Evolutionary conservation across 2,329 filamentous ascomycete genomes (phyloP), one percentile per base, ranked within the genome.

Genomic region (Hymenoscyphus infarciens): DNA sequence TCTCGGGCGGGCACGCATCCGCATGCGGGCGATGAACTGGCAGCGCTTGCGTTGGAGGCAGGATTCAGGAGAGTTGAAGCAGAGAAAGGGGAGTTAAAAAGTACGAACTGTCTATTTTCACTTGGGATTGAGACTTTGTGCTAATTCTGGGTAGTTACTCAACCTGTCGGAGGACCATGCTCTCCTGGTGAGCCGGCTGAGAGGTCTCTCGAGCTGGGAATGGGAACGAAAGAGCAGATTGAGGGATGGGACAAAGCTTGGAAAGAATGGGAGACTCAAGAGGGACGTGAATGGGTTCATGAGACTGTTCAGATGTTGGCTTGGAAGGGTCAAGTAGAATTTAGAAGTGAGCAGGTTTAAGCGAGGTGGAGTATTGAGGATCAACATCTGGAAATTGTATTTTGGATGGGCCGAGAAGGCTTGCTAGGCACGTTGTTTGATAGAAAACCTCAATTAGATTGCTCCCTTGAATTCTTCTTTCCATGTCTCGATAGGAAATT

Each of bases 281-380:
- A 22, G 6, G 42, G 5, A 19, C n/a, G 42, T 7, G 42, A 22
- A 49, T 49, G 7, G 42, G 8, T 19, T 22, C 19, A 19, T 49
- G 42, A 49, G 42, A 49, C 42, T 22, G 42, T 22, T 49, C 42
- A 49, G 42, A 19, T 49, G 42, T 49, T 49, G 42, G n/a, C 42
- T 10, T 49, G n/a, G 16, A 49, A 49, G n/a, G 5, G n/a, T 3
- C 19, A 19, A 49, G 16, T 49, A 8, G 8, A 8, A 19, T 49
- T 19, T n/a, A 10, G 42, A 22, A 49, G 19, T 49, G 42, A 49
- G n/a, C 22, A 11, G 42, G 42, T 7, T 49, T 49, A 22, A 49
- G n/a, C 42, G 42, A 49, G n/a, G 7, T 22, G n/a, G 2, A 10
- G 10, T 7, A 49, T 22, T 3, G n/a, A 49, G 4, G 42, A 6